phyloP scores from a whole-genome alignment of 2,329 filamentous ascomycete genomes.

The Trichophyton verrucosum region DNA sequence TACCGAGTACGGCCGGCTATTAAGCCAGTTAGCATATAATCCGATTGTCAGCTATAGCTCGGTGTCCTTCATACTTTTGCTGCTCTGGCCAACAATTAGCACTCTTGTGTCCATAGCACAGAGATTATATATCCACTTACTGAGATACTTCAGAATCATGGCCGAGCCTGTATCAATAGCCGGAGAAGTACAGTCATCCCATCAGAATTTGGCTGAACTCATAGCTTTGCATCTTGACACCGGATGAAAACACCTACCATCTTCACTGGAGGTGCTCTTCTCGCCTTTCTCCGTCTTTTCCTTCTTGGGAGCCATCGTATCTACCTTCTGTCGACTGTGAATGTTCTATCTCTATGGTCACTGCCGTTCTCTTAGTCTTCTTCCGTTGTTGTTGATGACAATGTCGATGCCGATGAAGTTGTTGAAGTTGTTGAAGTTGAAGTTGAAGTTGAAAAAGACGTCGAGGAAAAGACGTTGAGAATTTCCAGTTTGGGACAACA shows the following conservation, averaged over 20 bases:
- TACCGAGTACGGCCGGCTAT: constrained; percentile 44
- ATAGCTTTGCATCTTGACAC: background rate
- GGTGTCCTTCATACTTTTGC: constrained; percentile 32
- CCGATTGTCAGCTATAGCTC: background rate
- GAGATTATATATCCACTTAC: constrained; percentile 23
- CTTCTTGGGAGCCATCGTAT: constrained; percentile 30
- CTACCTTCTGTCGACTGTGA: background rate
- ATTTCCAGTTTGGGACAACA: background rate
- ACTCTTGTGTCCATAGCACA: background rate
- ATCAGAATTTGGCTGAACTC: background rate
- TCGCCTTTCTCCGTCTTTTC: constrained; percentile 20
- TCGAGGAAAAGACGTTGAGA: background rate
- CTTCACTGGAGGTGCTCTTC: constrained; percentile 10
- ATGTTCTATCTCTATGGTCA: background rate
- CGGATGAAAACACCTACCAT: constrained; percentile 19
- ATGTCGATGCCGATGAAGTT: background rate
- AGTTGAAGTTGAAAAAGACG: background rate
- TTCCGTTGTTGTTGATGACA: background rate
- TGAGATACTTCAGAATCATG: constrained; percentile 40
- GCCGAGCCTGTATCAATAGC: constrained; percentile 22
- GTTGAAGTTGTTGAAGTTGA: background rate
- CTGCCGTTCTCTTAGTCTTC: background rate
- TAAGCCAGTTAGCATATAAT: background rate
- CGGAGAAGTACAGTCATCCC: background rate
- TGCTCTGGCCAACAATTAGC: constrained; percentile 25